phyloP scores from a whole-genome alignment of 2,329 filamentous ascomycete species.

The Aspergillus versicolor region DNA sequence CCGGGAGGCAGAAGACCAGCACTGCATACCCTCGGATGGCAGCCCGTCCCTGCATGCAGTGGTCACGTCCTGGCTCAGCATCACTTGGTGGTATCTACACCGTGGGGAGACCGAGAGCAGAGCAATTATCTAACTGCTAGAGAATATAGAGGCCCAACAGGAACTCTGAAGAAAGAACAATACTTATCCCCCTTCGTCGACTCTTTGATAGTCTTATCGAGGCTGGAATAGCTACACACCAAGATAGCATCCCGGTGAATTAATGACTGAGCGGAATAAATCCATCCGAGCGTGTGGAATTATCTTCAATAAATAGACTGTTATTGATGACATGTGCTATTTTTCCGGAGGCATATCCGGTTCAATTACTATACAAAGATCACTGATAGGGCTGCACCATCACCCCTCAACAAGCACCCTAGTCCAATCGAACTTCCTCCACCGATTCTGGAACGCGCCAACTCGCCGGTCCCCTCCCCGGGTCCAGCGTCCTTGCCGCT shows the following conservation, averaged over 20 bases:
- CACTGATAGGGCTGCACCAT: background rate
- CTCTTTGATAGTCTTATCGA: too few species aligned
- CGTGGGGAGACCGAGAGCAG: background rate
- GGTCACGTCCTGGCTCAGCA: background rate
- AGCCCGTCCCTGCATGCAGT: background rate
- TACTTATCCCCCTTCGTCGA: background rate
- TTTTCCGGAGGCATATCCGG: too few species aligned
- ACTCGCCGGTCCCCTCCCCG: constrained; percentile 65
- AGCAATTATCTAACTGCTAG: background rate
- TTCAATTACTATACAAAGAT: too few species aligned
- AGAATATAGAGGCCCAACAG: background rate
- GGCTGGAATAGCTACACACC: too few species aligned
- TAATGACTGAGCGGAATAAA: too few species aligned
- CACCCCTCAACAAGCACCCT: constrained; percentile 56
- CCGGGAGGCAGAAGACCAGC: too few species aligned
- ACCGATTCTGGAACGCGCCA: constrained; percentile 77
- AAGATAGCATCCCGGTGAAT: too few species aligned
- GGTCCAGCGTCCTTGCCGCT: constrained; percentile 84
- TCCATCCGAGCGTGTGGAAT: too few species aligned
- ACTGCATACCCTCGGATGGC: background rate
- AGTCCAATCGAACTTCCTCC: constrained; percentile 93
- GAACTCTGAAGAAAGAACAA: background rate
- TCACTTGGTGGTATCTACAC: background rate
- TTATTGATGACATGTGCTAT: too few species aligned
- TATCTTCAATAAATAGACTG: too few species aligned